phyloP scores from a whole-genome alignment of 441 rosid genomes.

The Eruca vesicaria region DNA sequence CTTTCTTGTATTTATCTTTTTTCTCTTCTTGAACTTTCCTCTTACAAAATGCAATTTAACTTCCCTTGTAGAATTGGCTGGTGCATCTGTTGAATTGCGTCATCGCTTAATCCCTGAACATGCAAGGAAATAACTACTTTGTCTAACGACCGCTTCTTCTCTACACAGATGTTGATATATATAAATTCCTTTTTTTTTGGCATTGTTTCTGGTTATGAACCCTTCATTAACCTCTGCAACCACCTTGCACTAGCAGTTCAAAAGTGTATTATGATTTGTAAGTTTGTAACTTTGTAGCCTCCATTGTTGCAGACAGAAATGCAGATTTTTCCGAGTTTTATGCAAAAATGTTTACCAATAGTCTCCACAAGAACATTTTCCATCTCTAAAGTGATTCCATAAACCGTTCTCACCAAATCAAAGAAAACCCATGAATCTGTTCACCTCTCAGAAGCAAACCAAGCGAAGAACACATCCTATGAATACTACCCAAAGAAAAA shows the following conservation, averaged over 20 bases:
- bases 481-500: conserved; percentile 70
- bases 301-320: conserved; percentile 34
- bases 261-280: conserved; percentile 30
- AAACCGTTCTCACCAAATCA: too few relatives aligned
- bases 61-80: conserved; percentile 62
- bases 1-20: background rate
- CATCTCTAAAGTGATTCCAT: conserved; percentile 74
- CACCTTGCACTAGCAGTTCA: conserved; percentile 23
- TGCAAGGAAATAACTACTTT: conserved; percentile 19
- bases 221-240: conserved; percentile 25
- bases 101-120: conserved; percentile 60
- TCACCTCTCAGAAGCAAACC: too few relatives aligned
- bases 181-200: background rate
- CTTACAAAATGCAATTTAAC: background rate
- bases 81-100: conserved; percentile 63
- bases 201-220: conserved; percentile 27
- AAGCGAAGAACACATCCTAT: conserved; percentile 24
- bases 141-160: background rate
- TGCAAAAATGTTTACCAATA: conserved; percentile 57
- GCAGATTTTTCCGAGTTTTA: conserved; percentile 30
- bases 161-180: background rate
- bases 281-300: conserved; percentile 37
- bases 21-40: background rate
- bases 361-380: conserved; percentile 80
- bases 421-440: too few relatives aligned